Evolutionary conservation across 495 filamentous ascomycete genomes (phyloP).

Genomic region (Glonium stellatum): DNA sequence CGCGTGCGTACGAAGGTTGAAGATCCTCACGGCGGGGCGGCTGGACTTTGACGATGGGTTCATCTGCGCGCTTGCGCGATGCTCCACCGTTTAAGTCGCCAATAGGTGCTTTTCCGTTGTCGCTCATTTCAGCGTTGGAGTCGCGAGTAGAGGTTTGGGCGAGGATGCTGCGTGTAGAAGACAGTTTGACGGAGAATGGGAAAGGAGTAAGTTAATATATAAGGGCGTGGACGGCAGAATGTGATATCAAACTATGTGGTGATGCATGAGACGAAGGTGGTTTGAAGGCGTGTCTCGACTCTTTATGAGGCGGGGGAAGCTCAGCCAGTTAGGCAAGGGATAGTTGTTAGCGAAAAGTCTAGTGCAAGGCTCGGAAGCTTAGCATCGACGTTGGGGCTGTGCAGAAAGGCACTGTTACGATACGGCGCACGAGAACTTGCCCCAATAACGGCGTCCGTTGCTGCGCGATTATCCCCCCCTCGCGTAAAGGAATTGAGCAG

Average conservation of each 20-base stretch:
- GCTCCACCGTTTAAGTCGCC: slow-evolving; percentile 7
- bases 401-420: neutral
- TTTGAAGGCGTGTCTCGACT: neutral
- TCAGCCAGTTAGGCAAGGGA: neutral
- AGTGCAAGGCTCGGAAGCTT: neutral
- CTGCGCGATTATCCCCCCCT: neutral
- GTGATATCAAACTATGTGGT: neutral
- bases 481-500: too few relatives aligned
- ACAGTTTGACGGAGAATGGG: neutral
- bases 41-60: slow-evolving; percentile 62
- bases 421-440: too few relatives aligned
- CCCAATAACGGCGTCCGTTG: neutral
- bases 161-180: slow-evolving; percentile 1
- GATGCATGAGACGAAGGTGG: neutral
- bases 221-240: neutral
- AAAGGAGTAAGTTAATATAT: neutral
- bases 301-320: slow-evolving; percentile 4
- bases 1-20: slow-evolving; percentile 79
- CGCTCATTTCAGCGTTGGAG: slow-evolving; percentile 10
- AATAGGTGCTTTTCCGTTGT: slow-evolving; percentile 23
- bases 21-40: slow-evolving; percentile 77
- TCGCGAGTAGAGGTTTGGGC: neutral
- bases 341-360: neutral
- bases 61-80: slow-evolving; percentile 8
- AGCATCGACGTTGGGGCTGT: neutral